Evolutionary conservation across 768 basidiomycete genomes (phyloP), one percentile per base, ranked within the genome.

Genomic region (Steccherinum ochraceum): DNA sequence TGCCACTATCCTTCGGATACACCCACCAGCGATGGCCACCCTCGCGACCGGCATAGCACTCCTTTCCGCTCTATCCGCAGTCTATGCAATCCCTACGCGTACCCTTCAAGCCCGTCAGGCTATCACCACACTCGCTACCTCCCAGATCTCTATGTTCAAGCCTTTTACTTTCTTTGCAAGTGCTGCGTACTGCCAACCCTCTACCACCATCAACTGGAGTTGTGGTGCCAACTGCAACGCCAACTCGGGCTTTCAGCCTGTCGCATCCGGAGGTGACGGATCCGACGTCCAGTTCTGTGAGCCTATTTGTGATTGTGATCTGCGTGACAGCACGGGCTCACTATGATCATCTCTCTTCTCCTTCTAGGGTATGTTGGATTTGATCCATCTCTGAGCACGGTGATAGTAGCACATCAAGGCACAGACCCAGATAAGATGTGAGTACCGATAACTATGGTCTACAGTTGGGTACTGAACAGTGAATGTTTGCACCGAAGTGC

Each of bases 321-420:
- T 12, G 13, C 10, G 24, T 23, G 24, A 18, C 18, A 24, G 5
- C 16, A 25, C n/a, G n/a, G n/a, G 18, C 40, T 18, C 27, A 16
- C 12, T n/a, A 18, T 25, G 30, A n/a, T 39, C 40, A 24, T 35
- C 30, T 10, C 46, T 11, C 11, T 18, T 39, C 16, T 25, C 16
- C 46, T 20, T 19, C 16, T 30, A 78, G 77, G 76, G 77, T 78
- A 62, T 50, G 78, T 79, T 27, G 78, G 78, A n/a, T 80, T 68
- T 55, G 73, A 73, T 48, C 70, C 76, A 0, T 64, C 55, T 3
- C 58, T 72, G n/a, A 51, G 61, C 16, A 67, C 62, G 1, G 64
- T 71, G 24, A 64, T 71, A 44, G 69, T 71, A 3, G 58, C 64
- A 0, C 69, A 73, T 52, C 66, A 71, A 48, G 71, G 71, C 0